Evolutionary conservation across 148 eudicot species (phyloP), one percentile per base, ranked within the genome.

Genomic region (Diospyros kaki): DNA sequence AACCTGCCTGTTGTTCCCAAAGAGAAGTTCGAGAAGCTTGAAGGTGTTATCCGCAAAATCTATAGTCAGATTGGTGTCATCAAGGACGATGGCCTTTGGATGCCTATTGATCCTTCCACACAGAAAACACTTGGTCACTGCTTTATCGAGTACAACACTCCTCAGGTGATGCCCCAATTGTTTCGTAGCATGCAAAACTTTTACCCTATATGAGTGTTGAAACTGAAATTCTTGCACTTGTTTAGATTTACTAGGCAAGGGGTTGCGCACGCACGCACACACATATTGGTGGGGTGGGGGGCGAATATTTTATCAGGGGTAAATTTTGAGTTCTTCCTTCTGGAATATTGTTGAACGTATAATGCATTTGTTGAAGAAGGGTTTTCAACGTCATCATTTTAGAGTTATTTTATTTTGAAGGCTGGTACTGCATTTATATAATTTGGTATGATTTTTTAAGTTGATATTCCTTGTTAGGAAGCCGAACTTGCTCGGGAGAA

Each of bases 71-170:
- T 91, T 69, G 97, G 95, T 13, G 86, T 84, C 7, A 91, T 88
- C 63, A 90, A 95, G 73, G 97, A 92, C 56, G 86, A 81, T 71
- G 96, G 97, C 0, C 86, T 96, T 14, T 88, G 85, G 90, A 96
- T 96, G 98, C 97, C 98, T 2, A 81, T 85, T 43, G 99, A 93
- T 64, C 73, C 84, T 8, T 55, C 73, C 0, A 82, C 91, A 9
- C 75, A 73, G 14, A 91, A 89, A 69, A 87, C 97, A 10, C 87
- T 85, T 3, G 99, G 99, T 9, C 91, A 82, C 54, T 89, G 94
- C 73, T 96, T 96, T 59, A 83, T 96, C 18, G 98, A 91, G 78
- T 96, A 73, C 58, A 90, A 87, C 53, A 96, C 99, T 50, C 97
- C 97, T 71, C 98, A 96, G 94, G 99, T 28, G 28, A 28, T 92